These are phyloP conservation scores for Rasamsonia emersonii DNA, from an alignment of 2,329 filamentous ascomycete genomes.

Conservation along the genomic window DNA sequence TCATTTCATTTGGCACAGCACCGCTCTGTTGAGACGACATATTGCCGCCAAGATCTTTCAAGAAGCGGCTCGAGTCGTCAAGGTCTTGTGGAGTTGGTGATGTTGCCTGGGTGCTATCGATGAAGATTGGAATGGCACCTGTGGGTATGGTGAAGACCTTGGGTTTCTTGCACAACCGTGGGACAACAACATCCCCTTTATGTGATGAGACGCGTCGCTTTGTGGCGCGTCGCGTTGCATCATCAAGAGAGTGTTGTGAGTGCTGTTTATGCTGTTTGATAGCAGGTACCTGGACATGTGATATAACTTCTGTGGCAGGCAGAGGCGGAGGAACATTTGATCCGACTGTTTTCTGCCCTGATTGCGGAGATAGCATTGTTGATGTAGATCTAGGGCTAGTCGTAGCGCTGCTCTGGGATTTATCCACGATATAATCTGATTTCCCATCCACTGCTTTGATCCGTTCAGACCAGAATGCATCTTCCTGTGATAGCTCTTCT, in stretches of 20 bases:
- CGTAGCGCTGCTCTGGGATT: constrained; percentile 17
- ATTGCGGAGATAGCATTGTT: constrained; percentile 7
- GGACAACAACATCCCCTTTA: neutral
- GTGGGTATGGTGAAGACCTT: neutral
- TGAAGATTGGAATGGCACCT: constrained; percentile 1
- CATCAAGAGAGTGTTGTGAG: no score
- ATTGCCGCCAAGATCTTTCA: neutral
- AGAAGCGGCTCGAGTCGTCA: neutral
- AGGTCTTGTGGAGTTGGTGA: neutral
- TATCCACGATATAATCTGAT: constrained; percentile 16
- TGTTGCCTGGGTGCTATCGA: neutral
- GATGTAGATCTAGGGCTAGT: constrained; percentile 9
- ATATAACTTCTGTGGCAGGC: no score
- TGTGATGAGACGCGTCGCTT: neutral
- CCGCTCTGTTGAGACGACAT: neutral
- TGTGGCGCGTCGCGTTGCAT: no score
- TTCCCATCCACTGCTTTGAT: constrained; percentile 46
- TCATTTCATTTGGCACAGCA: neutral
- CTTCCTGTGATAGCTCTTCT: constrained; percentile 52
- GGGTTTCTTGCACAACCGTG: neutral
- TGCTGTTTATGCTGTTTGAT: no score
- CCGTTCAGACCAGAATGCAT: constrained; percentile 51
- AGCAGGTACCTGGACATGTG: no score
- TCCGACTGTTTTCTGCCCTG: neutral
- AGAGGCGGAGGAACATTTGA: no score